phyloP scores from a whole-genome alignment of 345 rosid genomes.

The Salix exigua region DNA sequence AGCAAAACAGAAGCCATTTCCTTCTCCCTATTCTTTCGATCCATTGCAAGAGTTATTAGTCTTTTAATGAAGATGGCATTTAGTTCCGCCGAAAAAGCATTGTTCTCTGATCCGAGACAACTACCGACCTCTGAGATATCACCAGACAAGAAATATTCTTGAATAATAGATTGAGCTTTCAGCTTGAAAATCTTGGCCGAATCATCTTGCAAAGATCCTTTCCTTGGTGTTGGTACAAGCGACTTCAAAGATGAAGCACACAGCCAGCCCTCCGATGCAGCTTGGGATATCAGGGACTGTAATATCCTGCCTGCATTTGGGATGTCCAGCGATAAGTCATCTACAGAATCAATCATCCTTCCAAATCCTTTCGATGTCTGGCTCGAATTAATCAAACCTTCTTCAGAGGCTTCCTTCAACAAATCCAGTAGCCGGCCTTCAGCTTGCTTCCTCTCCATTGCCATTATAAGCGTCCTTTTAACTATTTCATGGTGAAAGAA shows the following conservation, averaged over 20 bases:
- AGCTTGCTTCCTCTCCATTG: conserved; percentile 63
- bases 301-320: conserved; percentile 54
- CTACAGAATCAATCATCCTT: conserved; percentile 63
- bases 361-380: conserved; percentile 73
- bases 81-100: conserved; percentile 40
- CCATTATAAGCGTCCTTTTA: conserved; percentile 64
- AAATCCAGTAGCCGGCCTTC: conserved; percentile 53
- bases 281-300: conserved; percentile 67
- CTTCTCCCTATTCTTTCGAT: conserved; percentile 78
- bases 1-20: conserved; percentile 85
- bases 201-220: conserved; percentile 35
- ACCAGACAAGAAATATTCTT: conserved; percentile 68
- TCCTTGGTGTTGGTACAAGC: conserved; percentile 35
- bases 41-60: conserved; percentile 78
- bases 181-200: conserved; percentile 44
- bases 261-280: conserved; percentile 85
- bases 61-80: conserved; percentile 69
- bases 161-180: conserved; percentile 63
- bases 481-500: conserved; percentile 89
- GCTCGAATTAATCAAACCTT: conserved; percentile 70
- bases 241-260: conserved; percentile 71
- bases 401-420: conserved; percentile 60
- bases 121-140: conserved; percentile 59
- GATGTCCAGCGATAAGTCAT: conserved; percentile 77
- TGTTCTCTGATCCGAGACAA: conserved; percentile 58